Evolutionary conservation across 441 rosid genomes (phyloP).

Genomic region (Syzygium syzygioides): DNA sequence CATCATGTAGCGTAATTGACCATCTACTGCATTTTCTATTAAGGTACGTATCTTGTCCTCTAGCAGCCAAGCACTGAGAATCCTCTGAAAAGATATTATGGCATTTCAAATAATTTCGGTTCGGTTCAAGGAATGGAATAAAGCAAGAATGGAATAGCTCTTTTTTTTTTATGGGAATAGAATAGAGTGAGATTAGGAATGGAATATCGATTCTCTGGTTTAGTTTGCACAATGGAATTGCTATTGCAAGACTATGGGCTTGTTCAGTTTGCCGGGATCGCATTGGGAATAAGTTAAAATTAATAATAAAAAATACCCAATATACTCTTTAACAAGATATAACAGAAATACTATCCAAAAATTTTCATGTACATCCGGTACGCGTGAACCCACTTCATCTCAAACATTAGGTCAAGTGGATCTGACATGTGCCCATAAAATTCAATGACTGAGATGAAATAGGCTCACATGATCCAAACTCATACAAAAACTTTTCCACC

Average conservation of each 20-base stretch:
- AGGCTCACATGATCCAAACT: background rate
- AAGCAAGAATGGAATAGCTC: background rate
- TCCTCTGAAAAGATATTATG: background rate
- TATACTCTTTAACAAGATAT: background rate
- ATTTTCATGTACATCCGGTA: rapidly evolving
- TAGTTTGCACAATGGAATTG: background rate
- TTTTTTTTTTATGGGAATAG: background rate
- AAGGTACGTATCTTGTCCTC: background rate
- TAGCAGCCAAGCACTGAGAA: background rate
- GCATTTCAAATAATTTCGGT: background rate
- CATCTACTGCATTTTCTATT: background rate
- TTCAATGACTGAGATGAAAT: background rate
- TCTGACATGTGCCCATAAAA: rapidly evolving
- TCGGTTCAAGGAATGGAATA: background rate
- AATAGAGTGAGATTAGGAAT: background rate
- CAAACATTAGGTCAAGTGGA: background rate
- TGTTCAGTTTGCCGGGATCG: background rate
- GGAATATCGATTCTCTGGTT: background rate
- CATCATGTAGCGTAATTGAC: background rate
- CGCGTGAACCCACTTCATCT: background rate
- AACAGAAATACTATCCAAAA: background rate
- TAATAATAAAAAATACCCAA: background rate
- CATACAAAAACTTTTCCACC: background rate
- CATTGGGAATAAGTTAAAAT: background rate
- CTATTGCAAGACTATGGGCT: background rate